Percentiles rank a stretch among this genome's conserved stretches.
phyloP scores from a whole-genome alignment of 2,329 filamentous ascomycete genomes.

The Fusarium newnesense region DNA sequence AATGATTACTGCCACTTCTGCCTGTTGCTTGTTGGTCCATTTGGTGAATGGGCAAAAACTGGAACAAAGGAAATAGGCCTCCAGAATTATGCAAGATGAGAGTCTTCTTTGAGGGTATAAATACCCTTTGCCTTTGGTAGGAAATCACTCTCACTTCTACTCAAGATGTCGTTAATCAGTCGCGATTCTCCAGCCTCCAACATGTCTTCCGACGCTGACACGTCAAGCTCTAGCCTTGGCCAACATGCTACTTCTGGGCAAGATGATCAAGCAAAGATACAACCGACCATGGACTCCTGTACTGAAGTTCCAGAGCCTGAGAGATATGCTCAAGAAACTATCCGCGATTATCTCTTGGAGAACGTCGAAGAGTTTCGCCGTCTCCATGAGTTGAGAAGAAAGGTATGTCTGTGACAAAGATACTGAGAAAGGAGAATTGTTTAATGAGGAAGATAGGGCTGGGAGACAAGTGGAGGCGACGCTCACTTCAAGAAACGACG shows the following conservation, averaged over 20 bases:
- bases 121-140: accelerated
- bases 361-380: constrained; percentile 5
- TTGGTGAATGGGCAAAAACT: neutral
- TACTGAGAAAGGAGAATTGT: accelerated
- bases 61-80: neutral
- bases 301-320: neutral
- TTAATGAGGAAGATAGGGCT: constrained; percentile 49
- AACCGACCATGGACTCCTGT: accelerated
- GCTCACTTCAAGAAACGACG: constrained; percentile 54
- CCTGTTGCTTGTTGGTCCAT: neutral
- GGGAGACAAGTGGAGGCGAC: constrained; percentile 56
- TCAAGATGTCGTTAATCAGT: neutral
- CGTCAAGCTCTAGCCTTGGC: neutral
- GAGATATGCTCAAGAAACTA: neutral
- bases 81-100: neutral
- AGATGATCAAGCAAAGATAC: accelerated
- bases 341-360: constrained; percentile 4
- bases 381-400: constrained; percentile 13
- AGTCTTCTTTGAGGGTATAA: neutral
- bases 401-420: neutral
- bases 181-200: neutral
- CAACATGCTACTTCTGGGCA: neutral
- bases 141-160: neutral
- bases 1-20: neutral
- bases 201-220: neutral